Evolutionary conservation across 2,329 filamentous ascomycete species (phyloP).

Genomic region (Endoconidiophora laricicola): DNA sequence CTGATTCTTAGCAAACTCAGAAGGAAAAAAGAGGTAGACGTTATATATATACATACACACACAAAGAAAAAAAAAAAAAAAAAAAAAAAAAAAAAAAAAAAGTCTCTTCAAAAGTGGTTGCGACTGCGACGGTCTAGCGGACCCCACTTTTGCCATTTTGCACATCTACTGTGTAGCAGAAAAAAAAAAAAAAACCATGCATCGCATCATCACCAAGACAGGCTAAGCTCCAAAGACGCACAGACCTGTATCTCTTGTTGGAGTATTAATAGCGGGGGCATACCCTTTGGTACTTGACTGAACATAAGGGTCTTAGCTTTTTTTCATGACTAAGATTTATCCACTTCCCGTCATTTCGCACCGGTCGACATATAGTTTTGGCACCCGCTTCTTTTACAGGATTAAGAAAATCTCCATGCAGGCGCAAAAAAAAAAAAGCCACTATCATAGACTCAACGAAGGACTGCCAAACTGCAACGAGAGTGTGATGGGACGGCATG

Average conservation of each 20-base stretch:
- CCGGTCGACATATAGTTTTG: too few species aligned
- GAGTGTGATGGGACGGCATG: too few species aligned
- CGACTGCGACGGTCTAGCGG: neutral
- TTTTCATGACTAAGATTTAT: too few species aligned
- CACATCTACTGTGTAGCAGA: neutral
- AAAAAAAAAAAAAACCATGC: neutral
- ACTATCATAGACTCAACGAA: too few species aligned
- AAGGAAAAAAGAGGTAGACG: neutral
- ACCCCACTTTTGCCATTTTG: too few species aligned
- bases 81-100: conserved; percentile 4
- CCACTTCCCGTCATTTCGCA: too few species aligned
- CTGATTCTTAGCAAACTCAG: neutral
- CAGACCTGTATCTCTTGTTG: neutral
- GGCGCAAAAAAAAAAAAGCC: too few species aligned
- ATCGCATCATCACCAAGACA: neutral
- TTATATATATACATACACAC: neutral
- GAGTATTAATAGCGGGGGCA: neutral
- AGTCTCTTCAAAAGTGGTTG: neutral
- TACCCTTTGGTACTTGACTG: too few species aligned
- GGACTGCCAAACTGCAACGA: too few species aligned
- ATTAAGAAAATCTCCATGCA: too few species aligned
- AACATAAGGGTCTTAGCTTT: too few species aligned
- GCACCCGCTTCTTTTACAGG: too few species aligned
- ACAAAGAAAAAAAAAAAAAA: neutral
- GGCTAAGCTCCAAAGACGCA: neutral